These are phyloP conservation scores for Pseudogymnoascus sp. DNA, from an alignment of 2,329 filamentous ascomycete species.

Conservation along the genomic window DNA sequence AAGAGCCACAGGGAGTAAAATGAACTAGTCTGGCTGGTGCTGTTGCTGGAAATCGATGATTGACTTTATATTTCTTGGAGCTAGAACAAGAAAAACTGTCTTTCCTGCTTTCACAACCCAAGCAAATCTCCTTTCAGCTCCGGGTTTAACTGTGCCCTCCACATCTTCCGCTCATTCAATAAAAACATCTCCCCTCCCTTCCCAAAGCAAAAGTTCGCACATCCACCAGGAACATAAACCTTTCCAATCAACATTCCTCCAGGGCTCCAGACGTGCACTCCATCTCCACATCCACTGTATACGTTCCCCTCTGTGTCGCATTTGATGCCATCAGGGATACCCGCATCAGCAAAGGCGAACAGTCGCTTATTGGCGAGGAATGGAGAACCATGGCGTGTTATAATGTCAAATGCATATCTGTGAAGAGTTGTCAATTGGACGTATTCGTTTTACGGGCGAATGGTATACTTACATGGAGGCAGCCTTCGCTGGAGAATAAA, in stretches of 20 bases:
- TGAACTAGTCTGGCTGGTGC: background rate
- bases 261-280: constrained; percentile 45
- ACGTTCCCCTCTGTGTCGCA: constrained; percentile 47
- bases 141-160: constrained; percentile 18
- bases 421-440: background rate
- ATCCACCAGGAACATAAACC: constrained; percentile 22
- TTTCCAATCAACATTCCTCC: constrained; percentile 46
- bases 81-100: background rate
- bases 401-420: constrained; percentile 22
- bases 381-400: constrained; percentile 11
- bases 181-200: constrained; percentile 23
- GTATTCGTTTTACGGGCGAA: background rate
- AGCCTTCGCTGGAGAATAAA: constrained; percentile 12
- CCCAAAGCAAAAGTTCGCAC: constrained; percentile 27
- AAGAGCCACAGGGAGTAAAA: background rate
- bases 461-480: constrained; percentile 11
- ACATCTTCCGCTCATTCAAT: constrained; percentile 22
- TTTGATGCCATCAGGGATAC: constrained; percentile 53
- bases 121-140: constrained; percentile 17
- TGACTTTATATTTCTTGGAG: background rate
- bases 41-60: background rate
- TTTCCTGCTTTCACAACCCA: constrained; percentile 4
- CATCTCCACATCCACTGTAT: constrained; percentile 47
- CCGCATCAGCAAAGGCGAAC: constrained; percentile 48
- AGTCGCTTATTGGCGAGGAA: constrained; percentile 27